Base-by-base conservation (phyloP, 2,329 filamentous ascomycete genomes). In the Arthroderma uncinatum region DNA sequence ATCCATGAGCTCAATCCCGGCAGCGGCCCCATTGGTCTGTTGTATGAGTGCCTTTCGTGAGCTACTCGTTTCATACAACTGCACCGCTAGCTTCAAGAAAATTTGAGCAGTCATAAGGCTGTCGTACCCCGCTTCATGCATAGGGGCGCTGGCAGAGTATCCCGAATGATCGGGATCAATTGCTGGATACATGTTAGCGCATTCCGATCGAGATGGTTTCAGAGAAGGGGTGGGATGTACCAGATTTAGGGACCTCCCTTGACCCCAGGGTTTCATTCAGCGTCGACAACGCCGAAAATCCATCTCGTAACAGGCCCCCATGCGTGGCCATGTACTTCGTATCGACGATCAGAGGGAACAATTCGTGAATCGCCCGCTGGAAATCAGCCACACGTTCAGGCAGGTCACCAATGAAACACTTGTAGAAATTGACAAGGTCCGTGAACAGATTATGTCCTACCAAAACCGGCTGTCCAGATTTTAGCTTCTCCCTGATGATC, bases 361-460 rank as follows among this genome's bases (percentile, higher is more conserved):
- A 63, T 9, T 73, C 66, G 58, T 82, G 78, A 1, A 82, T 71
- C 33, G 69, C 68, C 4, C 67, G 60, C 58, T 75, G 71, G 63
- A 84, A 84, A 25, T 78, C 78, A 48, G 78, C 75, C 0, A 84
- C 70, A 1, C 71, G 77, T 25, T 79, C 74, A 1, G 82, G 82
- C 16, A 85, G 69, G 5, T 73, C 65, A 1, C 81, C 82, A 55
- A 84, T 76, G 65, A 85, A 84, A 54, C 76, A 78, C 34, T 73
- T 72, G 64, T 81, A 83, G 58, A 85, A 73, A 63, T 83, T 82
- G n/a, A 83, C 73, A 40, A 85, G 64, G 62, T 85, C 82, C 0
- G 78, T 78, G 65, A 85, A 82, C 62, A 82, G 75, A 62, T 85
- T 85, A 67, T 85, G 82, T 0, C 82, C 82, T 1, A 85, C 78